Evolutionary conservation across 192 early-diverging fungal genomes (phyloP), one percentile per base, ranked within the genome.

Genomic region (Entomortierella beljakovae): DNA sequence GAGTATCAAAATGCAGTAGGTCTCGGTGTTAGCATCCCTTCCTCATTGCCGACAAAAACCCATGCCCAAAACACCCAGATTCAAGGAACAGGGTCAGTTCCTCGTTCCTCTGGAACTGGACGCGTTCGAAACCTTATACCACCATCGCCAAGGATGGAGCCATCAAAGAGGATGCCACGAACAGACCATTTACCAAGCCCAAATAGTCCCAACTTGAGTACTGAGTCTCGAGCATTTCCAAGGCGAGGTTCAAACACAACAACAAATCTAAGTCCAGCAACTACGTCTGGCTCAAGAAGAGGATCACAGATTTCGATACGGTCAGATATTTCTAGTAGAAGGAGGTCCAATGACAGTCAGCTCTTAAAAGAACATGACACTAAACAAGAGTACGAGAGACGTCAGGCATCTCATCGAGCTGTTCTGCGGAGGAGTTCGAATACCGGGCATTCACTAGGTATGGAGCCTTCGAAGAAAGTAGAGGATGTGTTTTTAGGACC

Each of bases 251-350:
- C 35, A 20, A 54, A 23, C 6, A 20, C 28, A 16, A 53, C 20
- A 43, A 51, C 16, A 31, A 65, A 29, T 26, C 58, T 61, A n/a
- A 65, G 50, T 32, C 49, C 64, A 1, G 40, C 63, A 3, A 34
- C n/a, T 26, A 35, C 8, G 4, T 9, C 42, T 25, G 18, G 63
- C 15, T 55, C 71, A 10, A 50, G 64, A 25, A 23, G 71, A 37
- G 71, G 57, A n/a, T 74, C 71, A 23, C 57, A 61, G 23, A 23
- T 33, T 4, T 74, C 71, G 18, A 48, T 60, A 22, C 55, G 62
- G 16, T 64, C 55, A 5, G 70, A 72, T 1, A n/a, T 37, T 8
- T 64, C 48, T 18, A 10, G 25, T 18, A 16, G 51, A n/a, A 48
- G 70, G 6, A 53, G 33, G 40, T 64, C 62, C 5, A 58, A 43